Conservation (phyloP, 495 filamentous ascomycete genomes). For the Neurospora intermedia region DNA sequence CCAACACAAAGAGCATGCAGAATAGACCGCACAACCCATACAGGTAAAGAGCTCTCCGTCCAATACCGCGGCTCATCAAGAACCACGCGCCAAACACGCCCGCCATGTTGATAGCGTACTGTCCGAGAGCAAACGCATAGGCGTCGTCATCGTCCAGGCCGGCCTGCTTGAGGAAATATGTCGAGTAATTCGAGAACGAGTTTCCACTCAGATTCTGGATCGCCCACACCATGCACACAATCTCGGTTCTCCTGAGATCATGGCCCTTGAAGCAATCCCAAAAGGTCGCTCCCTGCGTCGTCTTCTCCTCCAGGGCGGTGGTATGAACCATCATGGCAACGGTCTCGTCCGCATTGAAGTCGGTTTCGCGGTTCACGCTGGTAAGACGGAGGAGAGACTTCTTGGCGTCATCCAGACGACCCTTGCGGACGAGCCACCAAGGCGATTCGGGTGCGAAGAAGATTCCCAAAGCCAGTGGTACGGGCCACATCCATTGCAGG, state of each 20-base stretch:
- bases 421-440: slow-evolving; percentile 74
- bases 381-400: slow-evolving; percentile 55
- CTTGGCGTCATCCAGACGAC: slow-evolving; percentile 57
- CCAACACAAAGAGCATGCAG: slow-evolving; percentile 58
- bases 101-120: slow-evolving; percentile 65
- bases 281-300: slow-evolving; percentile 58
- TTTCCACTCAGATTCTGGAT: slow-evolving; percentile 75
- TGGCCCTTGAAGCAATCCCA: slow-evolving; percentile 66
- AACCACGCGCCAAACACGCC: slow-evolving; percentile 67
- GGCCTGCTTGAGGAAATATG: slow-evolving; percentile 66
- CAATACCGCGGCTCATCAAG: slow-evolving; percentile 56
- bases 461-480: slow-evolving; percentile 62
- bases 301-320: slow-evolving; percentile 61
- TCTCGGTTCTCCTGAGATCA: slow-evolving; percentile 65
- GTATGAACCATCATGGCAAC: slow-evolving; percentile 81
- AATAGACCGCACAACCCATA: slow-evolving; percentile 56
- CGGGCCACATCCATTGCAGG: slow-evolving; percentile 79
- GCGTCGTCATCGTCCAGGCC: slow-evolving; percentile 48
- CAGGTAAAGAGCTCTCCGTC: slow-evolving; percentile 61
- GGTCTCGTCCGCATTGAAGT: slow-evolving; percentile 65
- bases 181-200: slow-evolving; percentile 71
- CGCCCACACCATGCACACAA: slow-evolving; percentile 71
- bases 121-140: slow-evolving; percentile 61
- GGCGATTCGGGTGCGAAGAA: slow-evolving; percentile 65
- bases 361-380: slow-evolving; percentile 41